These are phyloP conservation scores for Aureobasidium melanogenum DNA, from an alignment of 2,329 filamentous ascomycete species.

Conservation along the genomic window DNA sequence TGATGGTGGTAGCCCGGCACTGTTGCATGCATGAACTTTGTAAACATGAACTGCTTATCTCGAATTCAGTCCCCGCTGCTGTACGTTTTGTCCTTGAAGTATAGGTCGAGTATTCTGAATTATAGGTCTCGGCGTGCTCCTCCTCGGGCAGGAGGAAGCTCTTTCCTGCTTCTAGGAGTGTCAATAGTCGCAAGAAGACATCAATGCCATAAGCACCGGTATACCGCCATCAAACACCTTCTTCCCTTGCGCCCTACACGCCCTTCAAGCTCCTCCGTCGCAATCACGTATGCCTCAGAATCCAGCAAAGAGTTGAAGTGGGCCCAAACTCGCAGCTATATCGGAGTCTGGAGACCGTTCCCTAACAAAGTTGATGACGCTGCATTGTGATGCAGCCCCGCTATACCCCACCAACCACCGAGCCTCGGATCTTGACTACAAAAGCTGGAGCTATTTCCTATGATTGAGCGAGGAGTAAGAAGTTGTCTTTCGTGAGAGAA, in stretches of 20 bases:
- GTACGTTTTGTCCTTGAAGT: too few species aligned
- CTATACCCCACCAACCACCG: constrained; percentile 2
- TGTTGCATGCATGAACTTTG: too few species aligned
- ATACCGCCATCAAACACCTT: background rate
- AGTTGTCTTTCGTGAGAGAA: background rate
- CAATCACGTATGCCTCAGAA: background rate
- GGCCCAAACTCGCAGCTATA: background rate
- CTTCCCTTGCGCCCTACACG: background rate
- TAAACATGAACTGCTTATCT: too few species aligned
- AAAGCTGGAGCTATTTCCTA: background rate
- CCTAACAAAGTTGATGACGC: background rate
- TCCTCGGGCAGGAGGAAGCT: constrained; percentile 1
- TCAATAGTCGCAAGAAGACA: background rate
- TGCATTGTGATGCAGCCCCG: background rate
- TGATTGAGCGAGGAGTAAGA: background rate
- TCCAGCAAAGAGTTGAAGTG: background rate
- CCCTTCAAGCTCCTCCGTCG: background rate
- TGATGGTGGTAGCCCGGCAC: background rate
- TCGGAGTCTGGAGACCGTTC: background rate
- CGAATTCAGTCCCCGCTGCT: too few species aligned
- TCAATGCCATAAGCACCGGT: background rate
- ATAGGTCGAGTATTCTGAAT: too few species aligned
- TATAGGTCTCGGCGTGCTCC: background rate
- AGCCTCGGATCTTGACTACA: constrained; percentile 1
- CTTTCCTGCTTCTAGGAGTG: background rate